Percentiles rank a stretch among this genome's conserved stretches.
These are phyloP conservation scores for Fistulina hepatica DNA, from an alignment of 1,284 basidiomycete species.

Conservation along the genomic window DNA sequence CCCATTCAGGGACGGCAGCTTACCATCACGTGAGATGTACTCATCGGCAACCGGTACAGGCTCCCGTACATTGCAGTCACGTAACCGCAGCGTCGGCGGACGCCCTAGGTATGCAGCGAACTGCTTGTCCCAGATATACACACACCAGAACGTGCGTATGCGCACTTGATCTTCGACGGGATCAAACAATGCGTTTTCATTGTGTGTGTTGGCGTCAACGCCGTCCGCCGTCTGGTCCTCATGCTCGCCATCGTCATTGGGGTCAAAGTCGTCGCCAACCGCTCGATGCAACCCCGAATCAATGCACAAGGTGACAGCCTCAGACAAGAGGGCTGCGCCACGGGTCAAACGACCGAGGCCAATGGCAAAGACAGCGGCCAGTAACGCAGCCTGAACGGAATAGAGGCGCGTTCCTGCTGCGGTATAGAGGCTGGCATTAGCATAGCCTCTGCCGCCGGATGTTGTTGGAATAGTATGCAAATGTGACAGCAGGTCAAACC, in stretches of 20 bases:
- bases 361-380: conserved; percentile 81
- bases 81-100: conserved; percentile 71
- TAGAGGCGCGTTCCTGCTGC: conserved; percentile 84
- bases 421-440: no score
- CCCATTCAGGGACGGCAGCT: conserved; percentile 38
- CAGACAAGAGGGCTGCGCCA: conserved; percentile 74
- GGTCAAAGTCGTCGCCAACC: no score
- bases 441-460: no score
- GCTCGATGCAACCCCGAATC: conserved; percentile 82
- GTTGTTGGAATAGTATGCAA: conserved; percentile 72
- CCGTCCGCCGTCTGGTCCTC: conserved; percentile 75
- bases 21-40: conserved; percentile 63
- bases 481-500: conserved; percentile 79
- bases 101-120: conserved; percentile 75
- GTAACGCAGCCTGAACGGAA: conserved; percentile 78
- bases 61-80: conserved; percentile 81
- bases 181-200: no score
- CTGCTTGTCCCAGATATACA: conserved; percentile 91
- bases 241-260: no score
- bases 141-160: conserved; percentile 89
- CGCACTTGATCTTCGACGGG: conserved; percentile 80
- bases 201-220: no score
- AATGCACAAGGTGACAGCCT: conserved; percentile 73
- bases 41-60: conserved; percentile 82
- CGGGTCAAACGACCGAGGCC: conserved; percentile 84